Percentiles rank a stretch among this genome's conserved stretches.
These are phyloP conservation scores for Dioscorea zingiberensis DNA, from an alignment of 106 monocot genomes.

Conservation along the genomic window DNA sequence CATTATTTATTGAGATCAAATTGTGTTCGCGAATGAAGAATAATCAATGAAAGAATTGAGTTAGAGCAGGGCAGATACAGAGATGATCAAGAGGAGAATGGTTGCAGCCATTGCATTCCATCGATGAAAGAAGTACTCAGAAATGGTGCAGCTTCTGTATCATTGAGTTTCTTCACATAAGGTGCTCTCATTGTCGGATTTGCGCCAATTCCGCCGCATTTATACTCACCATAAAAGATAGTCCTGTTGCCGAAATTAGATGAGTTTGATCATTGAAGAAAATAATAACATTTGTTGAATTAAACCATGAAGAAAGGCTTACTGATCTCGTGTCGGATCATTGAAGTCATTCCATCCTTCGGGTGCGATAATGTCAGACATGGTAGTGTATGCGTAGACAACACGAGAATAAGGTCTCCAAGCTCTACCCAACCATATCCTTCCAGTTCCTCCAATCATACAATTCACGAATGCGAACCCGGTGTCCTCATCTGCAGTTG, in stretches of 20 bases:
- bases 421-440: constrained; percentile 76
- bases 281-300: neutral
- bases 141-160: constrained; percentile 57
- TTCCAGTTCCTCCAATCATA: constrained; percentile 70
- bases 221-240: constrained; percentile 81
- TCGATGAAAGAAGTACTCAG: constrained; percentile 62
- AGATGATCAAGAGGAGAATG: constrained; percentile 18
- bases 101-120: constrained; percentile 74
- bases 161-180: constrained; percentile 57
- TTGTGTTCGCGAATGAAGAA: too few relatives aligned
- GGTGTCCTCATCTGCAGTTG: constrained; percentile 44
- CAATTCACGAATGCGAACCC: constrained; percentile 82
- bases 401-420: constrained; percentile 84
- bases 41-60: too few relatives aligned
- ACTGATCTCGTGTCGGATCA: constrained; percentile 72
- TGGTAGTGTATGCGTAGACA: constrained; percentile 59
- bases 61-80: neutral
- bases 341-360: constrained; percentile 97
- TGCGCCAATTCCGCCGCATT: constrained; percentile 62
- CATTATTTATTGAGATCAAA: neutral
- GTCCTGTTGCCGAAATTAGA: constrained; percentile 32
- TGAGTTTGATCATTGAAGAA: neutral
- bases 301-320: constrained; percentile 9
- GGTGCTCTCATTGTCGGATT: constrained; percentile 41
- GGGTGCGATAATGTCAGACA: constrained; percentile 66